Evolutionary conservation across 129 eudicot genomes (phyloP), one percentile per base, ranked within the genome.

Genomic region (Glebionis coronaria): DNA sequence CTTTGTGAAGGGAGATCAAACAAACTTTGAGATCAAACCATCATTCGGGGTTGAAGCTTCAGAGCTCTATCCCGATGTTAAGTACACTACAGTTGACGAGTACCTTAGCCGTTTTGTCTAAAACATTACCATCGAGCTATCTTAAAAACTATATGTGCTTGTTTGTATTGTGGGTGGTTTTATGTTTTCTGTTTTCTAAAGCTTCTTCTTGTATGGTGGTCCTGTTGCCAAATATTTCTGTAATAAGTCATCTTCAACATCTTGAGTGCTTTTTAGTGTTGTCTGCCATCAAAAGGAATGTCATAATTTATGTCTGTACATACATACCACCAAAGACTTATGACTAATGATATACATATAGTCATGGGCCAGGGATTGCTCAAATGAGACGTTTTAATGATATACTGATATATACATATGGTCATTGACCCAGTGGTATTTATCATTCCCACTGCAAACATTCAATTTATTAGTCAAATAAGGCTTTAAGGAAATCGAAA

Each of bases 1-100:
- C 28, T 82, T 75, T 60, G 91, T 85, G 44, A 85, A 76, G 54
- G 91, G 91, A 55, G 91, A 82, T 71, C 84, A 81, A 45, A 82
- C 91, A 1, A 73, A 85, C 62, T 85, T 79, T 56, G 85, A 76
- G 63, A 76, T 85, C 23, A 71, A 82, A 12, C 82, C 84, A 50
- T 69, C 85, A 5, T 71, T 79, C 3, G 84, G 81, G 25, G 87
- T 79, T 44, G 91, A 85, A 56, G 88, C 87, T 31, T 79, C 88
- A 1, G 49, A 35, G 21, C 79, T 82, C 29, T 85, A 85, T 76
- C 83, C 85, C 0, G 83, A 82, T 67, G 82, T 85, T 38, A 71
- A 79, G 46, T 79, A 76, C 65, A 64, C 77, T 4, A 76, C 85
- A 0, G 87, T 79, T 12, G 85, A 82, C 12, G 79, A 85, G 75